Percentiles rank a stretch among this genome's conserved stretches.
Conservation (phyloP, 78 protist species). For the Tieghemostelium lacteum region DNA sequence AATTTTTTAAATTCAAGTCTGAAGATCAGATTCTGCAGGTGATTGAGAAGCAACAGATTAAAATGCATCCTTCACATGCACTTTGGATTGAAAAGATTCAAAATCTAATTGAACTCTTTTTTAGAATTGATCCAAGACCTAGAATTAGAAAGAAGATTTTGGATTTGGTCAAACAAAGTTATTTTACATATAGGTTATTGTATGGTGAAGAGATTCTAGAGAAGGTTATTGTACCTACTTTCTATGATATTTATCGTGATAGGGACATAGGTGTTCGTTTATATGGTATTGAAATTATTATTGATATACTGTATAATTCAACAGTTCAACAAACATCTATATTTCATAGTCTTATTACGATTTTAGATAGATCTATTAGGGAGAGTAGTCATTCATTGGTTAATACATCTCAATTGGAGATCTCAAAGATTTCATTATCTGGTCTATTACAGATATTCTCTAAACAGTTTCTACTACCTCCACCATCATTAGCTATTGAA, state of each 20-base stretch:
- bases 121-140: conserved; percentile 31
- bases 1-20: conserved; percentile 31
- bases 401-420: too few relatives aligned
- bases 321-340: neutral
- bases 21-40: conserved; percentile 23
- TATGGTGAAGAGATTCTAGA: conserved; percentile 70
- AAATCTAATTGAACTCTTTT: conserved; percentile 22
- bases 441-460: conserved; percentile 36
- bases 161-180: conserved; percentile 4
- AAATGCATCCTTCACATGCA: conserved; percentile 68
- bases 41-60: conserved; percentile 6
- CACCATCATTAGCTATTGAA: conserved; percentile 24
- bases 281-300: conserved; percentile 24
- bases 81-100: conserved; percentile 42
- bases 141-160: conserved; percentile 28
- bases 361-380: conserved; percentile 33
- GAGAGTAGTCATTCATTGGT: neutral
- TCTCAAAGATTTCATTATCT: neutral
- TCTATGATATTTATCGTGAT: conserved; percentile 29
- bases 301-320: conserved; percentile 5
- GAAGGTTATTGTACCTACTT: conserved; percentile 23
- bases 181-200: conserved; percentile 5
- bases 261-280: conserved; percentile 27
- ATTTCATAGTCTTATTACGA: conserved; percentile 24
- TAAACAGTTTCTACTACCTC: conserved; percentile 5